Evolutionary conservation across 257 asterid genomes (phyloP).

Genomic region (Buddleja alternifolia): DNA sequence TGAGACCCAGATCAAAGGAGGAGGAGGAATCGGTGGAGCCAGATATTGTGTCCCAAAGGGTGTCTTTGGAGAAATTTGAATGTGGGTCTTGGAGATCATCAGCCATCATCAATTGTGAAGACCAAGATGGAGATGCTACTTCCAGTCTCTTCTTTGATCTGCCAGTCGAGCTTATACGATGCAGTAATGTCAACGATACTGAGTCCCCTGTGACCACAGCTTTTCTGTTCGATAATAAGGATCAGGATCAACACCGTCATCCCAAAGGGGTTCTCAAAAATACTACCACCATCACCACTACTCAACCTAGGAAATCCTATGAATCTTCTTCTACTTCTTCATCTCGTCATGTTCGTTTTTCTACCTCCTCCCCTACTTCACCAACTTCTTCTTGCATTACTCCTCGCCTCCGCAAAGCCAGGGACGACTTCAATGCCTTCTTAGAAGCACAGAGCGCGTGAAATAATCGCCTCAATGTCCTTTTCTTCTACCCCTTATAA

Average conservation of each 20-base stretch:
- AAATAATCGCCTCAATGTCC: too few relatives aligned
- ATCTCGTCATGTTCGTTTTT: slow-evolving; percentile 68
- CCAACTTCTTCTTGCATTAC: slow-evolving; percentile 52
- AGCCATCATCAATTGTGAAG: slow-evolving; percentile 42
- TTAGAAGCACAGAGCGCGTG: slow-evolving; percentile 68
- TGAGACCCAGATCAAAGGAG: slow-evolving; percentile 44
- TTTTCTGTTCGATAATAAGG: slow-evolving; percentile 58
- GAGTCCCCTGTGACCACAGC: slow-evolving; percentile 66
- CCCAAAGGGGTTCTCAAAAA: slow-evolving; percentile 69
- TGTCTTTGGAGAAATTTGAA: slow-evolving; percentile 79
- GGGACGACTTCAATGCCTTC: slow-evolving; percentile 68
- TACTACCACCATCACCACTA: slow-evolving; percentile 11
- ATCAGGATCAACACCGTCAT: slow-evolving; percentile 9
- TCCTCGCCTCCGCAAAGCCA: slow-evolving; percentile 52
- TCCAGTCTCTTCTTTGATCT: slow-evolving; percentile 74
- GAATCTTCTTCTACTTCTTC: slow-evolving; percentile 31
- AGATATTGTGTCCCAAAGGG: slow-evolving; percentile 54
- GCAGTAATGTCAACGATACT: slow-evolving; percentile 48
- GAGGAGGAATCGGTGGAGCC: slow-evolving; percentile 26
- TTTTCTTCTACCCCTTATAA: too few relatives aligned
- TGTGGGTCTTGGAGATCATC: slow-evolving; percentile 87
- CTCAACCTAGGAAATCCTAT: slow-evolving; percentile 29
- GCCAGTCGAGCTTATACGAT: slow-evolving; percentile 75
- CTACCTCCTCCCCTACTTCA: slow-evolving; percentile 53
- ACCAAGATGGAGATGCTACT: slow-evolving; percentile 33